Base-by-base conservation (phyloP, 2,329 filamentous ascomycete species). In the Penicillium palitans region DNA sequence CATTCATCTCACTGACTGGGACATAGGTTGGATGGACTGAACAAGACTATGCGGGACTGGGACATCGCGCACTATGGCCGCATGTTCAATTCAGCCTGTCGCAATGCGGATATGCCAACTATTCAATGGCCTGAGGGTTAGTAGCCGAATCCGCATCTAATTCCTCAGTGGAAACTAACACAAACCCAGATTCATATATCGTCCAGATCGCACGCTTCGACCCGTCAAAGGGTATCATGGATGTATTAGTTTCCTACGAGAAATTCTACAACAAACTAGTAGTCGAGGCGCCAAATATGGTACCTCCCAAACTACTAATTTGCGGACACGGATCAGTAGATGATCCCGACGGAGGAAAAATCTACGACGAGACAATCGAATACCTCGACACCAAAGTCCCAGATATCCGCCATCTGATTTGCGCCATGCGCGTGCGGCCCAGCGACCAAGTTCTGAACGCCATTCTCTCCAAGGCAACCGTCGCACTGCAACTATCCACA, bases 121-220 rank as follows among this genome's bases (percentile, higher is more conserved):
- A 74, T 77, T n/a, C 62, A 74, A 50, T 73, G 70, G 54, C 75
- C 75, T n/a, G 69, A 73, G n/a, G 71, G 70, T 73, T 58, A 61
- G 59, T 37, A 24, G 24, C n/a, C 13, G n/a, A 35, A 17, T 17
- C 17, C 24, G 19, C 15, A 25, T 24, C 2, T 31, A 50, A 24
- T 21, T n/a, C 50, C 74, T 27, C 24, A 1, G 42, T 73, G 76
- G 80, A 82, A n/a, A 77, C 81, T 66, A 76, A 89, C 41, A 27
- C 37, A 58, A 58, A 47, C 57, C 57, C 57, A 79, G 82, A 87
- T 64, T 83, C 87, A 69, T 95, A 92, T 73, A 90, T 95, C 65
- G 83, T 89, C 6, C 90, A 95, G 71, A 85, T 93, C 27, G 89
- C 90, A 1, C 87, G 90, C 21, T 95, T 95, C 70, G 90, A 95